Conservation (phyloP, 208 protist genomes). For the Crithidia thermophila region DNA sequence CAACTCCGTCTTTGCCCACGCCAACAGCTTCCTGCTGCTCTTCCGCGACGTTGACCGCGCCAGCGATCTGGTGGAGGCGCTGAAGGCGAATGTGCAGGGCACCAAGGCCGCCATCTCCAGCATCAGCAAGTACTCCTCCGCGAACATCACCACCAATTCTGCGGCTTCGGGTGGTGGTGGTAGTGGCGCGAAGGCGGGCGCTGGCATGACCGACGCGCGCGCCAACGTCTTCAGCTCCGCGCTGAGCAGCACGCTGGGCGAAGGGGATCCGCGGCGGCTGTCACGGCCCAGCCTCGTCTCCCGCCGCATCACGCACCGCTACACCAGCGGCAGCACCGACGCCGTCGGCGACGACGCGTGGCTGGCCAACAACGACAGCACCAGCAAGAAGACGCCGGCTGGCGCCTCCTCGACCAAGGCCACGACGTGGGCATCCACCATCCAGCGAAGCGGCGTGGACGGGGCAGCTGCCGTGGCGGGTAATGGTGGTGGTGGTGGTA, state of each 20-base stretch:
- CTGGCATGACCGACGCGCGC: background rate
- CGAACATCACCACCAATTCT: slow-evolving; percentile 31
- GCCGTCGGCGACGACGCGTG: slow-evolving; percentile 9
- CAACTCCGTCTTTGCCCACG: slow-evolving; percentile 70
- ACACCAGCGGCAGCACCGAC: background rate
- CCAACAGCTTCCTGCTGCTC: slow-evolving; percentile 77
- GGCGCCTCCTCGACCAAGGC: slow-evolving; percentile 10
- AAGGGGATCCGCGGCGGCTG: slow-evolving; percentile 22
- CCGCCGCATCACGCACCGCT: slow-evolving; percentile 26
- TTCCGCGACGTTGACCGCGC: slow-evolving; percentile 83
- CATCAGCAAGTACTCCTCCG: slow-evolving; percentile 76
- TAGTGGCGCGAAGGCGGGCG: background rate
- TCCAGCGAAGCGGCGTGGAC: slow-evolving; percentile 12
- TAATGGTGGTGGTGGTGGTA: background rate
- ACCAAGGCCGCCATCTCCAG: slow-evolving; percentile 82
- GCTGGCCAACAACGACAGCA: slow-evolving; percentile 3
- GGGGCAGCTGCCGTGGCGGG: background rate
- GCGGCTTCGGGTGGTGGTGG: background rate
- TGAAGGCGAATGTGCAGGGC: slow-evolving; percentile 85
- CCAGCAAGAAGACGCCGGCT: background rate
- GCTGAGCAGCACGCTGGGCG: slow-evolving; percentile 12
- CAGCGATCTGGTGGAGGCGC: slow-evolving; percentile 67
- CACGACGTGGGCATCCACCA: slow-evolving; percentile 18
- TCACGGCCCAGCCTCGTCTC: slow-evolving; percentile 45
- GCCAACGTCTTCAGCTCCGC: slow-evolving; percentile 28